Evolutionary conservation across 345 rosid species (phyloP), one percentile per base, ranked within the genome.

Genomic region (Melaleuca quinquenervia): DNA sequence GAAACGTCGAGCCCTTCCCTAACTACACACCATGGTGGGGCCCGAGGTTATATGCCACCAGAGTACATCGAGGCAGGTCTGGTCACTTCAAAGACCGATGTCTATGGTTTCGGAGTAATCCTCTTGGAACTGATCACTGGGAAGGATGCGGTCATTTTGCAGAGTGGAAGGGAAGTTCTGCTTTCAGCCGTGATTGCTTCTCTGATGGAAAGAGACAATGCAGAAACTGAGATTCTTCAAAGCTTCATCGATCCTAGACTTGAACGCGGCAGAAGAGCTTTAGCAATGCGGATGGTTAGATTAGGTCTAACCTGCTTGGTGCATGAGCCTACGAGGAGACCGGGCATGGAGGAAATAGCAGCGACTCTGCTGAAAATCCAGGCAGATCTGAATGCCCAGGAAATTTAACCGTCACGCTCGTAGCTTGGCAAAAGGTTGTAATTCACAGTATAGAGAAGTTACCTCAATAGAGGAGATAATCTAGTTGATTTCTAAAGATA

Each of bases 111-210:
- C 50, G 94, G 93, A 24, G 88, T 91, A 8, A n/a, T 91, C 44
- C 82, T 92, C 82, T 54, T 90, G 87, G 92, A 91, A 83, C 89
- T 90, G 86, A 89, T 90, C 54, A 88, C 94, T 1, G 92, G 92
- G 82, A 91, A 87, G 84, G 88, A 89, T 58, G 88, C 90, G 62
- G 92, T 84, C 52, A 83, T 90, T 75, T 32, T 74, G 52, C 88
- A 80, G 83, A 88, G 88, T 24, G 89, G 90, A 74, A 86, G 75
- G 82, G 90, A 88, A 80, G 56, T 53, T n/a, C 62, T 90, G 45
- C 92, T 89, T 41, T 84, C 91, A 29, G 84, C 84, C 26, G 51
- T 84, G n/a, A 45, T 90, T 49, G 12, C 84, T 20, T 80, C 90
- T 7, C 11, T 27, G 10, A 56, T 85, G 86, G 88, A 85, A 75